Conservation (phyloP, 2,329 filamentous ascomycete species). For the Helotiales sp. region DNA sequence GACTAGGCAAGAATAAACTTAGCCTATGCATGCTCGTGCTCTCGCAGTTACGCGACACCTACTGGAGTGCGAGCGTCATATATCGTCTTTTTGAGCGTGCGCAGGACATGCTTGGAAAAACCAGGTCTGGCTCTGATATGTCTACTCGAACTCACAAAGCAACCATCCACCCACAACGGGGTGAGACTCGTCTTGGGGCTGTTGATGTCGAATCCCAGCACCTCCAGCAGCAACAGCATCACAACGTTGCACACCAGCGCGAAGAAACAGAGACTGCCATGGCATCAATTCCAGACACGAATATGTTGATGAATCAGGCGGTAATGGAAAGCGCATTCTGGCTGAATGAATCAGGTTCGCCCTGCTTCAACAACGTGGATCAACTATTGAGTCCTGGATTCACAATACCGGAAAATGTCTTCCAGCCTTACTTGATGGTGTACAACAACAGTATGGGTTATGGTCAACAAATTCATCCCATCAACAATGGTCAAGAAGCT, state of each 20-base stretch:
- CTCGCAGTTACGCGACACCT: conserved; percentile 35
- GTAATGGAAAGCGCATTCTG: neutral
- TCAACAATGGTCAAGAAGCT: neutral
- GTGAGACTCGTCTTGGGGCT: no score
- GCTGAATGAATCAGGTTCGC: conserved; percentile 8
- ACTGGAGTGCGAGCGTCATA: conserved; percentile 21
- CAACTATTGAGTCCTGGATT: conserved; percentile 18
- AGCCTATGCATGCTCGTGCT: conserved; percentile 36
- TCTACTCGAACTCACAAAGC: neutral
- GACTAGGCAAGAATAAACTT: conserved; percentile 31
- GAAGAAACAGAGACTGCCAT: neutral
- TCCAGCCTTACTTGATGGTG: conserved; percentile 6
- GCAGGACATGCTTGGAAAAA: conserved; percentile 9
- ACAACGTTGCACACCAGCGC: neutral
- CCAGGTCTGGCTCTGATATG: neutral
- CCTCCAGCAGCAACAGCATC: neutral
- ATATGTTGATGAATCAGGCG: neutral
- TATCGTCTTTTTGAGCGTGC: conserved; percentile 10
- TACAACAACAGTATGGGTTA: conserved; percentile 7
- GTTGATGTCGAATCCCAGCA: no score
- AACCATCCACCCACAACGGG: neutral
- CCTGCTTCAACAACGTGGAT: conserved; percentile 13
- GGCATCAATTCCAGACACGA: neutral
- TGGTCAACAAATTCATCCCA: neutral
- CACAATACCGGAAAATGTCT: conserved; percentile 8